Evolutionary conservation across 306 rosid genomes (phyloP).

Genomic region (Spatholobus suberectus): DNA sequence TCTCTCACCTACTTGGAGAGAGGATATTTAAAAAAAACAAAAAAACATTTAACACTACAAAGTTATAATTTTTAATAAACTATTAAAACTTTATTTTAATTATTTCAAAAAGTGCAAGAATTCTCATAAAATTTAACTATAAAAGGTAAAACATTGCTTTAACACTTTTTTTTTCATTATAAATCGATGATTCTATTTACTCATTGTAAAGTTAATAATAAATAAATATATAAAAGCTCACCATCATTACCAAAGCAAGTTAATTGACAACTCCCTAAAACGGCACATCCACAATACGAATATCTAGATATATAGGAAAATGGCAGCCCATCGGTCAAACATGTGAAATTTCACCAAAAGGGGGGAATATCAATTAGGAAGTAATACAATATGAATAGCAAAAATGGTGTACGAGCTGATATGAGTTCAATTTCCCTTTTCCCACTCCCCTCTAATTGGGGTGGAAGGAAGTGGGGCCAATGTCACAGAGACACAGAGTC

Average conservation of each 20-base stretch:
- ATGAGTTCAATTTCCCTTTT: not conserved
- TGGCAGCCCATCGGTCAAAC: conserved; percentile 16
- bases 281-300: not conserved
- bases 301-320: not conserved
- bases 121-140: not conserved
- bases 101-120: not conserved
- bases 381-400: not conserved
- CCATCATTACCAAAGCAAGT: not conserved
- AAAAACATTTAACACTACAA: not conserved
- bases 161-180: not conserved
- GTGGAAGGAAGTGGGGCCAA: conserved; percentile 47
- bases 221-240: not conserved
- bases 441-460: not conserved
- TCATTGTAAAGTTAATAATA: not conserved
- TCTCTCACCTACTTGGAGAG: too few species aligned
- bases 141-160: not conserved
- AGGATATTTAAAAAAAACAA: too few species aligned
- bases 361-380: conserved; percentile 2
- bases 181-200: not conserved
- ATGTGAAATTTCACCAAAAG: conserved; percentile 19
- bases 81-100: not conserved
- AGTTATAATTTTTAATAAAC: not conserved
- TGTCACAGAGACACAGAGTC: conserved; percentile 42
- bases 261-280: not conserved
- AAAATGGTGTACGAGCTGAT: conserved; percentile 7